Evolutionary conservation across 768 basidiomycete species (phyloP), one percentile per base, ranked within the genome.

Genomic region (Psilocybe cubensis): DNA sequence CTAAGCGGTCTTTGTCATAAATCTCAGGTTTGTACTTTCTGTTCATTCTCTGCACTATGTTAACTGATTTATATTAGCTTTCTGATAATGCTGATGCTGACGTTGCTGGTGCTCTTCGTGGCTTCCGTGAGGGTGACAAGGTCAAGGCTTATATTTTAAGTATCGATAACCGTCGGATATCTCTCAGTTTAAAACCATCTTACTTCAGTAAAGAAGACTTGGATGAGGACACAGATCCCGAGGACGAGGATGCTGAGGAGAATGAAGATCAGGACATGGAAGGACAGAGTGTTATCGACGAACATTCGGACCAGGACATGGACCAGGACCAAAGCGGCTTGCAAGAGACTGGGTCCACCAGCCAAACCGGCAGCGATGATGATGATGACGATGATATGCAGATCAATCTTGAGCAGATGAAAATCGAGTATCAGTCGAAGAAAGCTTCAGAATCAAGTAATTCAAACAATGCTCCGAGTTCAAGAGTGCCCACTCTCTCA

Each of bases 1-100:
- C 76, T 98, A 47, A 87, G 82, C 59, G 96, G 96, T 4, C 79
- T 99, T 10, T 99, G 96, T 70, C 96, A 98, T 71, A 95, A 94
- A 72, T 92, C 93, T 9, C 83, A 98, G 82, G 94, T 89, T 64
- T 51, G 79, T 68, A 14, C n/a, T 25, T 38, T n/a, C 5, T 28
- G 23, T 47, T 35, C 35, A 14, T 20, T 12, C 4, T 21, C 1
- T 7, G 20, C 18, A 18, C 11, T 4, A 10, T 28, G 28, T 48
- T 27, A 29, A 21, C 28, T 51, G 17, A 43, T 46, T 31, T 38
- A 24, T n/a, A 48, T 6, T 29, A 97, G 94, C 79, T 98, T 41
- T 91, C 95, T 7, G 96, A 98, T 67, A 93, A 92, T 69, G 80
- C 85, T 60, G 84, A 89, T 27, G 90, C 90, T 3, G 92, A 96